Conservation (phyloP, 768 basidiomycete species). For the Lactarius psammicola region DNA sequence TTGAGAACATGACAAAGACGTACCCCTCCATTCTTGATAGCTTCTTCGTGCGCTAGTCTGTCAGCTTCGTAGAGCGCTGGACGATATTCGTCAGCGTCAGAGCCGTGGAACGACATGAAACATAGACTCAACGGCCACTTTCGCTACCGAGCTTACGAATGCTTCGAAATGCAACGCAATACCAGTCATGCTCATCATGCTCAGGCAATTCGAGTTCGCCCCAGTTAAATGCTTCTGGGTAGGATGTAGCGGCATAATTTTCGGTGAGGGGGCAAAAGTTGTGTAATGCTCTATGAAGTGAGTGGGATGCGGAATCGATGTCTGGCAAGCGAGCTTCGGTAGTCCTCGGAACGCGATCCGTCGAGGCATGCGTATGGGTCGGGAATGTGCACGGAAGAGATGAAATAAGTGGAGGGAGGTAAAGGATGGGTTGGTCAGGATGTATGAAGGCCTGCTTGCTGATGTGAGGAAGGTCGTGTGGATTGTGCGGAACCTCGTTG, state of each 20-base stretch:
- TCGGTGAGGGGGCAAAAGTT: conserved; percentile 59
- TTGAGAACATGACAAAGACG: conserved; percentile 33
- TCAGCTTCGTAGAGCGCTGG: conserved; percentile 88
- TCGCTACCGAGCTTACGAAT: conserved; percentile 71
- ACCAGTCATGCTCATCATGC: conserved; percentile 84
- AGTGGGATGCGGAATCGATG: conserved; percentile 82
- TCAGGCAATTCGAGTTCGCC: conserved; percentile 59
- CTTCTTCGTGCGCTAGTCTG: conserved; percentile 87
- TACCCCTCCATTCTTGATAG: conserved; percentile 82
- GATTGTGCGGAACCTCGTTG: conserved; percentile 40
- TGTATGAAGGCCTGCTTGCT: conserved; percentile 38
- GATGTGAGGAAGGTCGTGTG: conserved; percentile 58
- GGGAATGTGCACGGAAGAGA: conserved; percentile 55
- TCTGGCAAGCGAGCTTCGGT: conserved; percentile 78
- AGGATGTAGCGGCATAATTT: conserved; percentile 63
- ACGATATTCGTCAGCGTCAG: conserved; percentile 16
- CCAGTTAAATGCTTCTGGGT: conserved; percentile 90
- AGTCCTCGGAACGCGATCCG: conserved; percentile 42
- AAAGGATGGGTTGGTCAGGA: conserved; percentile 57
- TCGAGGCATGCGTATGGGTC: conserved; percentile 30
- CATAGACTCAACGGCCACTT: conserved; percentile 48
- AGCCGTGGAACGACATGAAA: not conserved
- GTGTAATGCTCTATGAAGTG: conserved; percentile 84
- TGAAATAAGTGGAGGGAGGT: conserved; percentile 83
- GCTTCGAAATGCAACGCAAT: conserved; percentile 87